These are phyloP conservation scores for Lizonia empirigonia DNA, from an alignment of 2,329 filamentous ascomycete species.

Conservation along the genomic window DNA sequence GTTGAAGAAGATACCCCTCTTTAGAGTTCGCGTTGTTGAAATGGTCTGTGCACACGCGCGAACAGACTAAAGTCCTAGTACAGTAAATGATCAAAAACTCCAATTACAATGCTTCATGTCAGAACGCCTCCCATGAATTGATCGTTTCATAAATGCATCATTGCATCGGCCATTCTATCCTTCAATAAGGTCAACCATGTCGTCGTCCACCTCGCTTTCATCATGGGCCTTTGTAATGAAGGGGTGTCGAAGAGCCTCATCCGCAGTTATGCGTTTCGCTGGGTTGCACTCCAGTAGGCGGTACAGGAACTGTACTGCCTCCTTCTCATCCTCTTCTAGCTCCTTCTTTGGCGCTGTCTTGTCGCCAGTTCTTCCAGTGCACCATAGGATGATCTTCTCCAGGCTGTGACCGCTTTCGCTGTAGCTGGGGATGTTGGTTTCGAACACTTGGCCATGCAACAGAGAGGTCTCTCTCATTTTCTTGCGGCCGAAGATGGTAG, in stretches of 20 bases:
- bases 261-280: slow-evolving; percentile 72
- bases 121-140: slow-evolving; percentile 34
- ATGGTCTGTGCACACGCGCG: too few relatives aligned
- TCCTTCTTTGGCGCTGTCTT: slow-evolving; percentile 53
- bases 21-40: too few relatives aligned
- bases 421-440: slow-evolving; percentile 91
- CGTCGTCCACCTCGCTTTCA: slow-evolving; percentile 41
- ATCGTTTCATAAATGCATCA: slow-evolving; percentile 24
- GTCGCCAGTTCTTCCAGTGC: slow-evolving; percentile 74
- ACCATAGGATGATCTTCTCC: slow-evolving; percentile 95
- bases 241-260: slow-evolving; percentile 73
- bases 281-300: slow-evolving; percentile 79
- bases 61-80: too few relatives aligned
- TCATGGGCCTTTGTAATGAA: slow-evolving; percentile 60
- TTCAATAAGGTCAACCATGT: slow-evolving; percentile 39
- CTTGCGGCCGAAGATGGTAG: slow-evolving; percentile 86
- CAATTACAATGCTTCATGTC: slow-evolving; percentile 29
- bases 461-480: slow-evolving; percentile 83
- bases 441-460: slow-evolving; percentile 88
- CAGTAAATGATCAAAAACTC: slow-evolving; percentile 39
- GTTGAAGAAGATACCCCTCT: too few relatives aligned
- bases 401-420: slow-evolving; percentile 83
- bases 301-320: slow-evolving; percentile 74
- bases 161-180: slow-evolving; percentile 22
- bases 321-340: slow-evolving; percentile 70